phyloP scores from a whole-genome alignment of 768 basidiomycete genomes.

The Phanerochaete sordida region DNA sequence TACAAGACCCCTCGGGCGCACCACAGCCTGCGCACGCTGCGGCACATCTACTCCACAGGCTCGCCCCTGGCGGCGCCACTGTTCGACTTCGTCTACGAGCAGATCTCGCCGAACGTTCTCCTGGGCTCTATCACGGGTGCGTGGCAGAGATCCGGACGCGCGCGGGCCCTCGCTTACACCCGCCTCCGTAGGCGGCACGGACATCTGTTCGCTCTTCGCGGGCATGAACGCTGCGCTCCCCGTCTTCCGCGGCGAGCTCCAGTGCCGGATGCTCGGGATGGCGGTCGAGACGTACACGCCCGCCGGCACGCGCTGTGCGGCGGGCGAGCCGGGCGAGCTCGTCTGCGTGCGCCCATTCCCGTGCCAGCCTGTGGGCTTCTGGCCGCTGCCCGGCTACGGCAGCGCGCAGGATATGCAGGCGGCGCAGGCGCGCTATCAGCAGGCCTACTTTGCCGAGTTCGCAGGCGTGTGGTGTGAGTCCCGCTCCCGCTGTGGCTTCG shows the following conservation, averaged over 20 bases:
- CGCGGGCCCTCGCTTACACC: neutral
- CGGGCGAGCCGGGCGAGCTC: slow-evolving; percentile 60
- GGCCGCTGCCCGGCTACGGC: slow-evolving; percentile 72
- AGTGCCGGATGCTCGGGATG: slow-evolving; percentile 82
- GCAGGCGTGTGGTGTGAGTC: slow-evolving; percentile 72
- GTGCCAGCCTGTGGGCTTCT: slow-evolving; percentile 78
- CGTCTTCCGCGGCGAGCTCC: slow-evolving; percentile 78
- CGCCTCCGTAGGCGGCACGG: slow-evolving; percentile 59
- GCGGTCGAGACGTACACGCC: slow-evolving; percentile 59
- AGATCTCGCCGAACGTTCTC: slow-evolving; percentile 60
- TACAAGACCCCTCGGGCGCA: slow-evolving; percentile 60
- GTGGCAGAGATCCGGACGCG: slow-evolving; percentile 4
- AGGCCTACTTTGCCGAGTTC: slow-evolving; percentile 70
- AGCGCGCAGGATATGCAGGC: slow-evolving; percentile 46
- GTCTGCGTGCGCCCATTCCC: slow-evolving; percentile 77
- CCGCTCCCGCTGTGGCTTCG: neutral
- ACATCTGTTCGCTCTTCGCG: slow-evolving; percentile 83
- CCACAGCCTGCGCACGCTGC: slow-evolving; percentile 54
- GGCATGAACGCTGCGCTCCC: slow-evolving; percentile 75
- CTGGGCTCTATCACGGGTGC: slow-evolving; percentile 75
- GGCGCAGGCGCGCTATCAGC: slow-evolving; percentile 54
- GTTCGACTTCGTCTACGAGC: slow-evolving; percentile 73
- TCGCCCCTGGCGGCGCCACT: slow-evolving; percentile 67
- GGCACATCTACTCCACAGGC: slow-evolving; percentile 79
- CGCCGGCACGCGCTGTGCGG: slow-evolving; percentile 37